Percentiles rank a stretch among this genome's conserved stretches.
Conservation (phyloP, 306 rosid genomes). For the Dalbergia cochinchinensis region DNA sequence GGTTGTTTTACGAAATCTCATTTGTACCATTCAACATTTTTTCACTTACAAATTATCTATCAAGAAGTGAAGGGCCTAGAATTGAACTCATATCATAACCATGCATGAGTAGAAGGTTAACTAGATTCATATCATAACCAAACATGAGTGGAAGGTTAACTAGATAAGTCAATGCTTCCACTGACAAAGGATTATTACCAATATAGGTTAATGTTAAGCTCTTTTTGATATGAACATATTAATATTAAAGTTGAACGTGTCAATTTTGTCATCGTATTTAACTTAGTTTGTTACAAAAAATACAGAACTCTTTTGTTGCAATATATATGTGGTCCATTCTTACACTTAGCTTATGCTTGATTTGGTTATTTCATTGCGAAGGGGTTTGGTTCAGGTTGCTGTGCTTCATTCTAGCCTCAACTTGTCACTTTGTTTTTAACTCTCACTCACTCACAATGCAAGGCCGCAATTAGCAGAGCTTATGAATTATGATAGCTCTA, state of each 20-base stretch:
- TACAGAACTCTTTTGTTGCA: background rate
- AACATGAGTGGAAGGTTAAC: too few species aligned
- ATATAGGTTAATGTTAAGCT: background rate
- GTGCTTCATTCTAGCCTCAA: background rate
- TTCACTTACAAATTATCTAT: too few species aligned
- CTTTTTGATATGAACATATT: background rate
- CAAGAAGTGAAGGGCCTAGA: too few species aligned
- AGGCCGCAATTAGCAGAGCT: slow-evolving; percentile 15
- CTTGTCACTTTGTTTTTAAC: background rate
- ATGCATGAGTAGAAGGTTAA: too few species aligned
- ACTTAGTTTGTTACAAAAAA: background rate
- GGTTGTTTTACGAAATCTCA: too few species aligned
- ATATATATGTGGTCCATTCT: background rate
- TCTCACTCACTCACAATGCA: background rate
- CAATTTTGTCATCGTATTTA: background rate
- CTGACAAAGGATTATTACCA: background rate
- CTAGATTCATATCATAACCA: too few species aligned
- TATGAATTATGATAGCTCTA: slow-evolving; percentile 27
- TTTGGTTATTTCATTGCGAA: background rate
- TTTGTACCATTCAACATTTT: too few species aligned
- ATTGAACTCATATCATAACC: too few species aligned
- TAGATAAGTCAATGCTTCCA: too few species aligned
- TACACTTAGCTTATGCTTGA: background rate
- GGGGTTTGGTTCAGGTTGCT: background rate
- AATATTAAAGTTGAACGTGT: background rate